These are phyloP conservation scores for Candida xyloterini DNA, from an alignment of 805 yeast species.

Conservation along the genomic window DNA sequence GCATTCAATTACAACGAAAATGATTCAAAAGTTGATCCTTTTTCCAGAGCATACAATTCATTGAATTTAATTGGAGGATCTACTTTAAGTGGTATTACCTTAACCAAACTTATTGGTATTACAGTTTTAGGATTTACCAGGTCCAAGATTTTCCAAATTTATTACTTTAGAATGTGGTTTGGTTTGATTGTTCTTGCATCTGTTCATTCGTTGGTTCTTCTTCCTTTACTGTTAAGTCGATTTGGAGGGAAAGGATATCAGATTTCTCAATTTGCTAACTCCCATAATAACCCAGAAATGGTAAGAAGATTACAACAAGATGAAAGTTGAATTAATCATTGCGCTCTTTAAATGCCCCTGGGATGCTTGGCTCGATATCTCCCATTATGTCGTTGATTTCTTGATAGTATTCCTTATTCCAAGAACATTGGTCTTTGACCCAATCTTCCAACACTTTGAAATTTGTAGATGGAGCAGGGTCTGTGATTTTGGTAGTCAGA, in stretches of 20 bases:
- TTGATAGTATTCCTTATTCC: slow-evolving; percentile 18
- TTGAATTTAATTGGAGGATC: slow-evolving; percentile 82
- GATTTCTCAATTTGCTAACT: slow-evolving; percentile 18
- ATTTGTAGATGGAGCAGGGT: slow-evolving; percentile 36
- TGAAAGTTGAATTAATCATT: slow-evolving; percentile 2
- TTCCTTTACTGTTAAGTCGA: slow-evolving; percentile 70
- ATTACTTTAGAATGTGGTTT: slow-evolving; percentile 94
- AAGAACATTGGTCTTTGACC: slow-evolving; percentile 17
- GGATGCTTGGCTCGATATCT: slow-evolving; percentile 13
- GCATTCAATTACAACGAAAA: slow-evolving; percentile 51
- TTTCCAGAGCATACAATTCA: slow-evolving; percentile 50
- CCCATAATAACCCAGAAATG: slow-evolving; percentile 24
- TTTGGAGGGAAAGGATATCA: slow-evolving; percentile 59
- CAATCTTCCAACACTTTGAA: slow-evolving; percentile 7
- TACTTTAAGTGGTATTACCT: slow-evolving; percentile 84
- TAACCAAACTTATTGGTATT: slow-evolving; percentile 88
- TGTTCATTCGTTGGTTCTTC: slow-evolving; percentile 69
- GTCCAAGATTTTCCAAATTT: slow-evolving; percentile 85
- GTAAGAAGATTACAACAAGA: slow-evolving; percentile 19
- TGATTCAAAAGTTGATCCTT: slow-evolving; percentile 16
- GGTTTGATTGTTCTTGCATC: slow-evolving; percentile 74
- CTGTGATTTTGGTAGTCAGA: slow-evolving; percentile 50
- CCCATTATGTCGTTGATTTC: slow-evolving; percentile 16
- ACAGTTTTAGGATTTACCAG: slow-evolving; percentile 80
- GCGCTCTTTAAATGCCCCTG: slow-evolving; percentile 15